These are phyloP conservation scores for Canna indica DNA, from an alignment of 176 grass and related monocot genomes.

Conservation along the genomic window DNA sequence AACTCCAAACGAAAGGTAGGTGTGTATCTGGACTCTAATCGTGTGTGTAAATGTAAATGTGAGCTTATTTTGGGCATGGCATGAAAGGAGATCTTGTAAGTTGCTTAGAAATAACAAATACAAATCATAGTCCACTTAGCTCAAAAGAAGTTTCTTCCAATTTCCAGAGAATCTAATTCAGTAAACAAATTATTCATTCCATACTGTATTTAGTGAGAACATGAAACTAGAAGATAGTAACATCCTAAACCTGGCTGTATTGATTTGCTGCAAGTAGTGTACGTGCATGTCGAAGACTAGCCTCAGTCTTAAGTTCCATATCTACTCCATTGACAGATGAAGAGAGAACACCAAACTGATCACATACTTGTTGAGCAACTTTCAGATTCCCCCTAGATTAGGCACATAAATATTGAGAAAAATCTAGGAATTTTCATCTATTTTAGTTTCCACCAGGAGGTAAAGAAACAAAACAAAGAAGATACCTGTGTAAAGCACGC, in stretches of 20 bases:
- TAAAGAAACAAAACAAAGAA: not conserved
- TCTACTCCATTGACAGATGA: slow-evolving; percentile 86
- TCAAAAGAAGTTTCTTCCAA: not conserved
- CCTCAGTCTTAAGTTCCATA: slow-evolving; percentile 85
- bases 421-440: not conserved
- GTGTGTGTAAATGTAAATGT: not conserved
- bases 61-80: not conserved
- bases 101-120: not conserved
- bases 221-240: not conserved
- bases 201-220: not conserved
- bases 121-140: not conserved
- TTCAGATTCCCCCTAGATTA: slow-evolving; percentile 64
- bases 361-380: slow-evolving; percentile 66
- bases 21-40: not conserved
- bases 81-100: not conserved
- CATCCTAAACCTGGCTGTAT: slow-evolving; percentile 61
- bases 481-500: slow-evolving; percentile 71
- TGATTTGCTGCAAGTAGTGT: slow-evolving; percentile 86
- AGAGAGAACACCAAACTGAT: slow-evolving; percentile 68
- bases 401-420: slow-evolving; percentile 14
- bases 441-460: not conserved
- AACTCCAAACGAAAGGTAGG: not conserved
- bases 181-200: not conserved
- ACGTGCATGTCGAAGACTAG: slow-evolving; percentile 62
- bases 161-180: not conserved